Evolutionary conservation across 805 yeast genomes (phyloP), one percentile per base, ranked within the genome.

Genomic region (Debaryomyces tyrocola): DNA sequence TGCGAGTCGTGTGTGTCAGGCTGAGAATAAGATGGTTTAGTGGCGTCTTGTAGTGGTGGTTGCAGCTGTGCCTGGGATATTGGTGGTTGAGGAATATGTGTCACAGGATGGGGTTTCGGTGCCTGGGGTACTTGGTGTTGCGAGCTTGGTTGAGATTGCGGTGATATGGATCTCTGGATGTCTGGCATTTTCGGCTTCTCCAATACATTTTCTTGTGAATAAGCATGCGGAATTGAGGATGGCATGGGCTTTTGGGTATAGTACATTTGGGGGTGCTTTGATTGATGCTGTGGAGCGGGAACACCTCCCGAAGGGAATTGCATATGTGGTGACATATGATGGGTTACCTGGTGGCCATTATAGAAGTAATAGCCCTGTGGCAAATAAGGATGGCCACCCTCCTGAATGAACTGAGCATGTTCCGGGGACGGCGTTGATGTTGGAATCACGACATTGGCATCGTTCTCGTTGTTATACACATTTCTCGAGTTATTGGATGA

Each of bases 401-500:
- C 42, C 10, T 28, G 24, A 12, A 35, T 12, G 35, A 10, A 37
- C 44, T 14, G 45, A 34, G 29, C 42, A 43, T 37, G 46, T 42
- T 39, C 42, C 11, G 47, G 47, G 4, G 53, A 43, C 9, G 53
- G 53, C 11, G 55, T 37, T 3, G 52, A 44, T 2, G 48, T 44
- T 3, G 55, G 50, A 4, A 47, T 40, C 14, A 40, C 27, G 15
- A 45, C 20, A 17, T 24, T 39, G 11, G 18, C 4, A 12, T 43
- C 46, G 21, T 46, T 44, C 28, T 36, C 40, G 18, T 40, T 35
- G 38, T 47, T 40, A 33, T 41, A 43, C 44, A 34, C 46, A 33
- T 42, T 40, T 35, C 50, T 45, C 24, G 55, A 44, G 29, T 44
- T 47, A 45, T 67, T 70, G 37, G 75, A 64, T 36, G 73, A 68